Base-by-base conservation (phyloP, 2,329 filamentous ascomycete genomes). In the Penicillium sp. region DNA sequence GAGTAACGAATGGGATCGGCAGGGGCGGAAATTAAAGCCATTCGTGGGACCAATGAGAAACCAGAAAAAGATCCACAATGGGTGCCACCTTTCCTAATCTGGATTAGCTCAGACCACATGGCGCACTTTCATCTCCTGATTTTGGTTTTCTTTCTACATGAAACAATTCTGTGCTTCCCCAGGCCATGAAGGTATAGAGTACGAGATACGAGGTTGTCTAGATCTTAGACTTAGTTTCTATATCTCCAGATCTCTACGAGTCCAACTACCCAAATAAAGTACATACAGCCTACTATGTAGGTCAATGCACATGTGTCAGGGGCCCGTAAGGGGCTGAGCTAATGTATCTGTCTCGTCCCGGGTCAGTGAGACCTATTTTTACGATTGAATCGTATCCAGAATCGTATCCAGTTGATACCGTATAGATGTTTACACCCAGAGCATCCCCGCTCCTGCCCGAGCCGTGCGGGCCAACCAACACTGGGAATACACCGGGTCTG, bases 21-120 rank as follows among this genome's bases (percentile, higher is more conserved):
- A 56, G 34, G 34, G 47, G 44, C 49, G 51, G 57, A 57, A 56
- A 59, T 57, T 54, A 53, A 41, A 47, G 40, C 13, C 14, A 5
- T n/a, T 1, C 1, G 1, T 1, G 11, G 0, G 11, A 2, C 54
- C 50, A 59, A 57, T 54, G 32, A 53, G 1, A 29, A 0, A 0
- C 0, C 1, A 2, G 1, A 0, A 2, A 0, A 1, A 10, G 11
- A 16, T 11, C 44, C 37, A 47, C 32, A 18, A 1, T 0, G 44
- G 40, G 43, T 54, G 43, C 41, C 47, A 48, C 50, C 43, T 52
- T 35, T 1, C 56, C 39, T 3, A 0, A 43, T 55, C 3, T 1
- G 39, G 55, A 35, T 40, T 53, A 44, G 44, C 49, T 47, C 42
- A 23, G 23, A 4, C 55, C 55, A 58, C 55, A 52, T 58, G 46